Evolutionary conservation across 2,329 filamentous ascomycete species (phyloP).

Genomic region (Epichloe sylvatica): DNA sequence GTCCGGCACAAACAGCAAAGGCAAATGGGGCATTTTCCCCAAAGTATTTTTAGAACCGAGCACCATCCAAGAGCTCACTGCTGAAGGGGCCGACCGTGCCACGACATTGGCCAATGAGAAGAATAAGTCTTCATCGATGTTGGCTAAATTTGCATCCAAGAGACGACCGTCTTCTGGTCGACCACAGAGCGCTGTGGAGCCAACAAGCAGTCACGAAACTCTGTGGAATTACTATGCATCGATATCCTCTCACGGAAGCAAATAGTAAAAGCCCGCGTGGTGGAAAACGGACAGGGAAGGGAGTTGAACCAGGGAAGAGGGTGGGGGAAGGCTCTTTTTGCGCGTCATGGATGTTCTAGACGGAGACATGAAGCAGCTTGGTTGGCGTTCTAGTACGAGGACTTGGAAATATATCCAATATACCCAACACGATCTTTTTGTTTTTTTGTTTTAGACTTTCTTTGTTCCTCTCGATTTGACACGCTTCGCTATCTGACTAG

Average conservation of each 20-base stretch:
- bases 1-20: constrained; percentile 38
- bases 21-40: constrained; percentile 40
- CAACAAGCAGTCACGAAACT: constrained; percentile 18
- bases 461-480: neutral
- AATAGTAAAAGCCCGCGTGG: neutral
- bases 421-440: neutral
- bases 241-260: neutral
- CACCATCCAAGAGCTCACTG: constrained; percentile 26
- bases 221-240: constrained; percentile 1
- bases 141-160: constrained; percentile 20
- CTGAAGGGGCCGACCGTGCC: constrained; percentile 16
- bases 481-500: neutral
- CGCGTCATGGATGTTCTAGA: neutral
- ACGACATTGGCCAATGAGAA: constrained; percentile 21
- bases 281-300: neutral
- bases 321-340: neutral
- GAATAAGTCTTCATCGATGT: constrained; percentile 19
- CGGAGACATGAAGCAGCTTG: neutral
- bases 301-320: too few species aligned
- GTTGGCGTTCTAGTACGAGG: neutral
- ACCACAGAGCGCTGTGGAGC: constrained; percentile 20
- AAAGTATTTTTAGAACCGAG: constrained; percentile 33
- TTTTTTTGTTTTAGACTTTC: neutral
- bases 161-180: constrained; percentile 17
- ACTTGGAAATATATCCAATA: neutral